Percentiles rank a stretch among this genome's conserved stretches.
Evolutionary conservation across 2,329 filamentous ascomycete species (phyloP).

Genomic region (Neofusicoccum parvum): DNA sequence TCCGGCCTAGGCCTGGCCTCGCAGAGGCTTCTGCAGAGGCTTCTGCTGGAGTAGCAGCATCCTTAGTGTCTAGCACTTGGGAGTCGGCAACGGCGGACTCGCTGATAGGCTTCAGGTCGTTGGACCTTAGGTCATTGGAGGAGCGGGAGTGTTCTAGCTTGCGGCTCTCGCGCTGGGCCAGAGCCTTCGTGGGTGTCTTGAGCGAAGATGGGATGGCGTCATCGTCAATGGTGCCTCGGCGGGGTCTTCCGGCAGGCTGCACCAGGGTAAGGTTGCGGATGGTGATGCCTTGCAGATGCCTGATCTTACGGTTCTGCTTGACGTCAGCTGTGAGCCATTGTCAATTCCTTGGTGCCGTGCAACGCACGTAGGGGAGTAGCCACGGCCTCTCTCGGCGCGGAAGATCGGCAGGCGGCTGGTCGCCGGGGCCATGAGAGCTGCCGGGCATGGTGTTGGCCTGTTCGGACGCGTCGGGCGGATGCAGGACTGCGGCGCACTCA

Average conservation of each 20-base stretch:
- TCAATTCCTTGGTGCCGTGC: background rate
- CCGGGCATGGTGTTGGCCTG: constrained; percentile 3
- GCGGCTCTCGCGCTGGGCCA: constrained; percentile 53
- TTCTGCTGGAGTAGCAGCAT: constrained; percentile 26
- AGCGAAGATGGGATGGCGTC: constrained; percentile 69
- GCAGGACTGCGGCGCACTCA: background rate
- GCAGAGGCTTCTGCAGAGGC: constrained; percentile 22
- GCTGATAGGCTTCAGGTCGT: constrained; percentile 30
- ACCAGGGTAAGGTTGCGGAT: constrained; percentile 80
- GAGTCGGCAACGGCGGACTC: constrained; percentile 25
- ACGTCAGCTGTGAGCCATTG: background rate
- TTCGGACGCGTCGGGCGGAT: background rate
- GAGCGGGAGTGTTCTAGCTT: constrained; percentile 61
- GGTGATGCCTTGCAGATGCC: constrained; percentile 84
- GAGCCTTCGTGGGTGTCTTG: constrained; percentile 68
- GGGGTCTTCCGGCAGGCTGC: constrained; percentile 53
- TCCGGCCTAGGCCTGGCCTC: constrained; percentile 41
- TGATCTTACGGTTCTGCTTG: constrained; percentile 78
- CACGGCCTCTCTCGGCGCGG: constrained; percentile 39
- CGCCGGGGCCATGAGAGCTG: constrained; percentile 10
- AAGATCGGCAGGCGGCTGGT: background rate
- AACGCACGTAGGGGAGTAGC: constrained; percentile 40
- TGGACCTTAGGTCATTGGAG: constrained; percentile 54
- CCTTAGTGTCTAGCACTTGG: constrained; percentile 26
- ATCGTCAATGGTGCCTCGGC: constrained; percentile 71